These are phyloP conservation scores for Pseudogymnoascus sp. DNA, from an alignment of 2,329 filamentous ascomycete genomes.

Conservation along the genomic window DNA sequence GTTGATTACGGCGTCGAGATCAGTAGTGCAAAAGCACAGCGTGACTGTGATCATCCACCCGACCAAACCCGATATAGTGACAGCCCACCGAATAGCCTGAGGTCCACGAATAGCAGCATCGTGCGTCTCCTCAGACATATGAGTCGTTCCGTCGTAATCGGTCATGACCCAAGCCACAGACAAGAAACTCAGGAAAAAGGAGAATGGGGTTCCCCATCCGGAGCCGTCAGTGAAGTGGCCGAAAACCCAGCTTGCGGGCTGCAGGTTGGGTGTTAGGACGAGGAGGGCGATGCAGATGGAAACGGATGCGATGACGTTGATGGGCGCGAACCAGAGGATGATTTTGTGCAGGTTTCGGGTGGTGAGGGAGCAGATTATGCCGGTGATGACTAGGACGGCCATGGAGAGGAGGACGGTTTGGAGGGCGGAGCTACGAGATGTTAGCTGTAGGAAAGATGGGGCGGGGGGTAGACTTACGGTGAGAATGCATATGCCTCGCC, in stretches of 20 bases:
- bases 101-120: conserved; percentile 53
- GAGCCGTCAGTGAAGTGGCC: conserved; percentile 52
- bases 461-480: conserved; percentile 39
- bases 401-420: conserved; percentile 52
- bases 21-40: conserved; percentile 53
- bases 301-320: conserved; percentile 53
- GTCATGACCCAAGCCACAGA: conserved; percentile 58
- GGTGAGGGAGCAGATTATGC: conserved; percentile 53
- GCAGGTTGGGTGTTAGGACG: conserved; percentile 49
- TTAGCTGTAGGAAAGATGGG: background rate
- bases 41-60: conserved; percentile 57
- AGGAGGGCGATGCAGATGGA: conserved; percentile 51
- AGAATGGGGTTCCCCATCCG: conserved; percentile 53
- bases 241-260: conserved; percentile 51
- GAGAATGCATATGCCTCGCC: conserved; percentile 43
- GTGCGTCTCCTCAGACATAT: conserved; percentile 60
- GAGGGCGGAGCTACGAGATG: conserved; percentile 38
- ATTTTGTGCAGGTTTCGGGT: conserved; percentile 51
- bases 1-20: conserved; percentile 45
- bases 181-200: conserved; percentile 49
- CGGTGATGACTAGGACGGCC: conserved; percentile 41
- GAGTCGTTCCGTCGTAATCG: conserved; percentile 58
- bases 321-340: conserved; percentile 56
- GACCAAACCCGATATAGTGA: conserved; percentile 49
- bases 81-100: conserved; percentile 48